Evolutionary conservation across 1,284 basidiomycete species (phyloP), one percentile per base, ranked within the genome.

Genomic region (Volvariella volvacea): DNA sequence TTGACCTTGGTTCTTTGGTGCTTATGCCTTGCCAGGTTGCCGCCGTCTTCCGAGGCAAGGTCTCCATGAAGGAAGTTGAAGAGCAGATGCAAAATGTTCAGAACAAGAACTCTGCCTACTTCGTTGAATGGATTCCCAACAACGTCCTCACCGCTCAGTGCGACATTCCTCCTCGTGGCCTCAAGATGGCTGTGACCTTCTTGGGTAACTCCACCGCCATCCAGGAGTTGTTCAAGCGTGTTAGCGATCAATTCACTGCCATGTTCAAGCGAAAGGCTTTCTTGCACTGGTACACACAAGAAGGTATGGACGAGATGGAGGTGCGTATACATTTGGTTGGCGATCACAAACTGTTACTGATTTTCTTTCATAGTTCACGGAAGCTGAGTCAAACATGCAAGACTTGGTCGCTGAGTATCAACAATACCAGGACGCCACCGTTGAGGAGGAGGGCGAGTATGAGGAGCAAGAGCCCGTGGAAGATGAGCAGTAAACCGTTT

Each of bases 211-310:
- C 91, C 38, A 97, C 92, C 47, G 90, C 88, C 47, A 97, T 98
- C 64, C 93, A 96, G 68, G 92, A 95, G 67, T 77, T 97, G 53
- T 96, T 97, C 88, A 92, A 93, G 76, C 92, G 93, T 73, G 90
- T 95, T 63, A 88, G 83, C 56, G 90, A 94, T 65, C 94, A 97
- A 68, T 98, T 98, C 82, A 90, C 89, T 49, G 90, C 91, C 68
- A 98, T 97, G 95, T 97, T 96, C 84, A 88, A 93, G 76, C 80
- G 94, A 66, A 96, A 96, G 76, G 94, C 94, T 36, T 97, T 97
- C 86, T 84, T 97, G 79, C 93, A 97, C 70, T 97, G 93, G 90
- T 95, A 96, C 73, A 96, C 92, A 38, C 91, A 93, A 63, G 92
- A 95, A 76, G 93, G 94, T 67, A 96, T 96, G 94, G 93, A 96